Base-by-base conservation (phyloP, 176 grass and related monocot genomes). In the Bonia amplexicaulis region DNA sequence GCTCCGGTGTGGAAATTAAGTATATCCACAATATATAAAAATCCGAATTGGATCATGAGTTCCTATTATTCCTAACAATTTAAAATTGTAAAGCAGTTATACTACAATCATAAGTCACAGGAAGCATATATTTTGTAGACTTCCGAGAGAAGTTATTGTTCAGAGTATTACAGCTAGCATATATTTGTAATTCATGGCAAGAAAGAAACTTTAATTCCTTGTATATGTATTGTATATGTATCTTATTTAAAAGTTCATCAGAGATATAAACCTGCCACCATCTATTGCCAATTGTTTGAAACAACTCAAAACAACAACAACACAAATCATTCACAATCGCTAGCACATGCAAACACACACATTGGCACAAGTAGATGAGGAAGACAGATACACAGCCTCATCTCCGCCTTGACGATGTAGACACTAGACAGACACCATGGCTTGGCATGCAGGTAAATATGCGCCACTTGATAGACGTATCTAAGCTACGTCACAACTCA, bases 181-280 rank as follows among this genome's bases (percentile, higher is more conserved):
- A 5, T 14, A 27, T 4, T 53, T 46, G 3, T 71, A 12, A 16
- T 41, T 37, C 19, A 35, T 49, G 46, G 25, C 20, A 61, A 71
- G 25, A 57, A 75, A 44, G 3, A 78, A 79, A 61, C 2, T 61
- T 53, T n/a, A 37, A 15, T 12, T 14, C n/a, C 44, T 55, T 83
- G 40, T 82, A 84, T 59, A 49, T 61, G 39, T 49, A 52, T 55
- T 83, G 40, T 82, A 84, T 59, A 49, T 61, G 39, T 49, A 52
- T 74, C 26, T 33, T 74, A 31, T 16, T 53, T 23, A 63, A 63
- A 40, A 74, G 11, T n/a, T 64, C 29, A 46, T 63, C 48, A 59
- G 17, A 52, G 42, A 39, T 39, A 74, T 63, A 45, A 64, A 83
- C 37, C 9, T 51, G 42, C 19, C 53, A 66, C n/a, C 22, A 84